Evolutionary conservation across 768 basidiomycete species (phyloP).

Genomic region (Pleurotus giganteus): DNA sequence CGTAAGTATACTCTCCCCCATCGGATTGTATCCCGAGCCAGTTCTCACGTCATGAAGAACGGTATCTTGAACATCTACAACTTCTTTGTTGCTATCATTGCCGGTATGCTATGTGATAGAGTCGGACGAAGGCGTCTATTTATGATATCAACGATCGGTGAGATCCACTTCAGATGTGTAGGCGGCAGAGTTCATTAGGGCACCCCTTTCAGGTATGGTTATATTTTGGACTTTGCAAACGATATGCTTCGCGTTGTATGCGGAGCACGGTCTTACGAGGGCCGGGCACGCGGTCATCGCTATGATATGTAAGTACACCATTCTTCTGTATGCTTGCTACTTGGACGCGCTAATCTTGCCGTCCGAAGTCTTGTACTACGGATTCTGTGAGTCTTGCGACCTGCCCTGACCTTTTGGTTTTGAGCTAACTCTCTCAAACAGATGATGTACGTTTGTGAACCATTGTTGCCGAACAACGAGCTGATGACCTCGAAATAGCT

Average conservation of each 20-base stretch:
- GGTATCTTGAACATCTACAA: conserved; percentile 55
- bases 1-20: conserved; percentile 14
- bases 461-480: too few species aligned
- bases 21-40: conserved; percentile 29
- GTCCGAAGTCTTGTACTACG: conserved; percentile 33
- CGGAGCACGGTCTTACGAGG: conserved; percentile 23
- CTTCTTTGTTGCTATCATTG: conserved; percentile 49
- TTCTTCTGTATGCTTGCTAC: conserved; percentile 53
- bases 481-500: too few species aligned
- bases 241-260: conserved; percentile 42
- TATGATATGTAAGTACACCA: conserved; percentile 60
- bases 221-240: conserved; percentile 59
- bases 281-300: conserved; percentile 53
- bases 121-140: conserved; percentile 52
- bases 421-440: conserved; percentile 23
- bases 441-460: conserved; percentile 25
- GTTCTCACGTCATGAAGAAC: conserved; percentile 38
- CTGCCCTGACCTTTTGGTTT: neutral
- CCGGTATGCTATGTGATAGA: conserved; percentile 47
- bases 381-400: conserved; percentile 28
- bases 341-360: too few species aligned
- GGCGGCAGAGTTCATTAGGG: conserved; percentile 43
- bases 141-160: conserved; percentile 38
- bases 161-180: conserved; percentile 47
- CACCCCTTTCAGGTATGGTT: conserved; percentile 50